Conservation (phyloP, 805 yeast species). For the Saccharomycopsis selenospora region DNA sequence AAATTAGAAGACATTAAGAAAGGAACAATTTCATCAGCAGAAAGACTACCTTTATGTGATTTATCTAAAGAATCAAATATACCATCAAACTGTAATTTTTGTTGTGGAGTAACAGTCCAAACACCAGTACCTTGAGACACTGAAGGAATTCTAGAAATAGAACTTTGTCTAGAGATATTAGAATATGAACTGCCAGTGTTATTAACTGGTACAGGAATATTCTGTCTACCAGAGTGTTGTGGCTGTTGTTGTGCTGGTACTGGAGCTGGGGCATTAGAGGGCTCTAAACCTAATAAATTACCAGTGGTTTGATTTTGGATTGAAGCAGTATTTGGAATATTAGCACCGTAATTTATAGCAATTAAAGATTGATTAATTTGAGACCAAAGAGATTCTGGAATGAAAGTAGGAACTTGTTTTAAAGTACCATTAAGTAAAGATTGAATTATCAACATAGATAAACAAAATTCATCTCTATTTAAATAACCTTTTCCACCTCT, state of each 20-base stretch:
- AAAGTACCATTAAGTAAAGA: slow-evolving; percentile 61
- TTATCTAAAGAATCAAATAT: slow-evolving; percentile 78
- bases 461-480: slow-evolving; percentile 65
- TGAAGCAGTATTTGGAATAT: background rate
- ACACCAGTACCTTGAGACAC: slow-evolving; percentile 19
- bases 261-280: no score
- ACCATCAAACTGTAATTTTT: slow-evolving; percentile 68
- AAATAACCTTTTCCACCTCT: slow-evolving; percentile 66
- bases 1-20: slow-evolving; percentile 84
- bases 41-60: slow-evolving; percentile 49
- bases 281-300: slow-evolving; percentile 14
- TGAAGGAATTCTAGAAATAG: background rate
- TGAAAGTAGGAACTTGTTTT: slow-evolving; percentile 44
- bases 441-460: slow-evolving; percentile 95
- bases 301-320: slow-evolving; percentile 19
- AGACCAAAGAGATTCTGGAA: slow-evolving; percentile 40
- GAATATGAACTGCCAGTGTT: no score
- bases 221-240: background rate
- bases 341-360: slow-evolving; percentile 11
- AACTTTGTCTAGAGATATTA: slow-evolving; percentile 2
- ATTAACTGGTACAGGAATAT: background rate
- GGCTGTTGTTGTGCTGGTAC: background rate
- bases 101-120: slow-evolving; percentile 65
- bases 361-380: slow-evolving; percentile 25
- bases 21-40: slow-evolving; percentile 78